A percentile compares a stretch with the other conserved stretches of the same genome.
Evolutionary conservation across 306 rosid species (phyloP).

Genomic region (Vicia villosa): DNA sequence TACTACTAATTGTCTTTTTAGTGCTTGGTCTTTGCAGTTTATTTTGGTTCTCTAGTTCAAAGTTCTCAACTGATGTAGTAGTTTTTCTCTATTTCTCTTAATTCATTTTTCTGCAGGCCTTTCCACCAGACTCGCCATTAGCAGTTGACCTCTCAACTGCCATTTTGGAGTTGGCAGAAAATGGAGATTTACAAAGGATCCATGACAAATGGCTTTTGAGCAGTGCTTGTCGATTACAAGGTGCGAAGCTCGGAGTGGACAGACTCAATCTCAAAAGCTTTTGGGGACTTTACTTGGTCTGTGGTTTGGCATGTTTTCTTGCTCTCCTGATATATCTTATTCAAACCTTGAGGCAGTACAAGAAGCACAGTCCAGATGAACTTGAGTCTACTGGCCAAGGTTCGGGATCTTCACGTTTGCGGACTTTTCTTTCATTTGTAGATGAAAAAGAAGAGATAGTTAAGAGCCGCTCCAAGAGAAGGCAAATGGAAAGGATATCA

Average conservation of each 20-base stretch:
- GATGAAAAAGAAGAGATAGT: slow-evolving; percentile 68
- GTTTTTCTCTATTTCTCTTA: slow-evolving; percentile 3
- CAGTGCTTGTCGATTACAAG: slow-evolving; percentile 72
- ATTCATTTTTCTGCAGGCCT: slow-evolving; percentile 61
- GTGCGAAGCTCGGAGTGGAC: slow-evolving; percentile 73
- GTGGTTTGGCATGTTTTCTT: slow-evolving; percentile 73
- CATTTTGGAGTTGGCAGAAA: slow-evolving; percentile 73
- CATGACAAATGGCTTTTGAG: slow-evolving; percentile 93
- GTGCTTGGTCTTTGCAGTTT: not conserved
- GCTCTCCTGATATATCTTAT: slow-evolving; percentile 69
- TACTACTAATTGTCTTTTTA: not conserved
- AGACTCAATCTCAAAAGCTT: slow-evolving; percentile 77
- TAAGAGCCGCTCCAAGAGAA: slow-evolving; percentile 59
- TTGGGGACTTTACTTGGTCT: slow-evolving; percentile 74
- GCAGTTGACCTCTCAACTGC: slow-evolving; percentile 92
- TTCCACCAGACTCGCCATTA: slow-evolving; percentile 82
- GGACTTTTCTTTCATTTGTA: slow-evolving; percentile 70
- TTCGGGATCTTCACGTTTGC: slow-evolving; percentile 48
- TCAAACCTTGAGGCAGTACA: slow-evolving; percentile 68
- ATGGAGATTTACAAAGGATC: slow-evolving; percentile 89
- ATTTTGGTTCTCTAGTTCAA: slow-evolving; percentile 5
- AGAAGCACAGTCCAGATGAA: slow-evolving; percentile 46
- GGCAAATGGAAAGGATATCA: slow-evolving; percentile 54
- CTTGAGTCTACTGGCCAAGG: slow-evolving; percentile 39
- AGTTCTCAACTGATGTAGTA: not conserved